phyloP scores from a whole-genome alignment of 2,329 filamentous ascomycete species.

The Penicillium sp. region DNA sequence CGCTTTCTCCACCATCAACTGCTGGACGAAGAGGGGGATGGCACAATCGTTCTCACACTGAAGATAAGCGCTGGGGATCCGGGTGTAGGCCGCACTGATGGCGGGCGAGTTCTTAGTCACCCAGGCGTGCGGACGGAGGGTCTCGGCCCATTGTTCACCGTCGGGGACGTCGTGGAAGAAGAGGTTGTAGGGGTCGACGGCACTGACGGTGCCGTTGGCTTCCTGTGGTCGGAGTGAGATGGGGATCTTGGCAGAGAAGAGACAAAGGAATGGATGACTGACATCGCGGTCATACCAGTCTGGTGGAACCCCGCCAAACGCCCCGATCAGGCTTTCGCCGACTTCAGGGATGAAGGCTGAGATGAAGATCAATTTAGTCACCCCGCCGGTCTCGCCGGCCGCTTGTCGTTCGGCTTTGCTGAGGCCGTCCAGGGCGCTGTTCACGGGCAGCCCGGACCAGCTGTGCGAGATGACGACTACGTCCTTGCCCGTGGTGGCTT shows the following conservation, averaged over 20 bases:
- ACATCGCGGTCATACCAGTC: constrained; percentile 34
- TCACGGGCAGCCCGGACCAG: constrained; percentile 40
- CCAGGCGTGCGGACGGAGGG: constrained; percentile 33
- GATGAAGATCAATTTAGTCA: constrained; percentile 35
- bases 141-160: constrained; percentile 28
- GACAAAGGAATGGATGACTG: constrained; percentile 7
- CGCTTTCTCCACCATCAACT: constrained; percentile 33
- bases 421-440: constrained; percentile 35
- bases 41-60: constrained; percentile 33
- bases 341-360: constrained; percentile 35
- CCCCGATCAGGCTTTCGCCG: constrained; percentile 32
- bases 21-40: constrained; percentile 31
- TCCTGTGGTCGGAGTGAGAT: constrained; percentile 9
- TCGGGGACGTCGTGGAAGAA: constrained; percentile 36
- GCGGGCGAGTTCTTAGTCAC: constrained; percentile 29
- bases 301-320: constrained; percentile 29
- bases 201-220: constrained; percentile 24
- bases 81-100: constrained; percentile 26
- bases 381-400: constrained; percentile 32
- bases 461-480: constrained; percentile 37
- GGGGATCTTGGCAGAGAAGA: not conserved
- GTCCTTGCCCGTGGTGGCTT: constrained; percentile 28
- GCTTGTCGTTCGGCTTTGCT: constrained; percentile 28
- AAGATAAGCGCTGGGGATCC: constrained; percentile 28
- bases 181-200: constrained; percentile 24